Evolutionary conservation across 2,329 filamentous ascomycete genomes (phyloP).

Genomic region (Pyricularia sp.): DNA sequence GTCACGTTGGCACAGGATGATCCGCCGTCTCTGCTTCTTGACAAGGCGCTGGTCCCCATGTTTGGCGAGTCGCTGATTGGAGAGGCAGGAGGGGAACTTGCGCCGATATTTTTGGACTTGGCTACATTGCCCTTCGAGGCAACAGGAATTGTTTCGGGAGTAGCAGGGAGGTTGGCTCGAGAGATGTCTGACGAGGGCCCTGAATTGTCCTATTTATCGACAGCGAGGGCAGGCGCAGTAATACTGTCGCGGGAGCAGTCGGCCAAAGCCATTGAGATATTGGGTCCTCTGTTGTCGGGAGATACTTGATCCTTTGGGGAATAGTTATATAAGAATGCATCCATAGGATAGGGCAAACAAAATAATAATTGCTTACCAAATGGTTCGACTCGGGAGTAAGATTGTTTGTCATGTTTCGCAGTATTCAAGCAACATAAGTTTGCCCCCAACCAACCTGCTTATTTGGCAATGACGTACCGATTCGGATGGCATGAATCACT

Average conservation of each 20-base stretch:
- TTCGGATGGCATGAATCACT: background rate
- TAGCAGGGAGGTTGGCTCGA: conserved; percentile 69
- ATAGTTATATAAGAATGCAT: background rate
- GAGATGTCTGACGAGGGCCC: conserved; percentile 49
- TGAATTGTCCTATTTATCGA: conserved; percentile 84
- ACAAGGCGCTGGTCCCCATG: conserved; percentile 50
- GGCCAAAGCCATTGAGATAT: conserved; percentile 56
- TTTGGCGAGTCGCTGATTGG: conserved; percentile 67
- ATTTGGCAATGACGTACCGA: background rate
- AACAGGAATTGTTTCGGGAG: conserved; percentile 88
- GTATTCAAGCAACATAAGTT: background rate
- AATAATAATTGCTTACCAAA: background rate
- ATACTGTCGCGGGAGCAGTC: conserved; percentile 69
- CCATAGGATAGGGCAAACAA: background rate
- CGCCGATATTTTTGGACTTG: conserved; percentile 83
- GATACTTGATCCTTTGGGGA: background rate
- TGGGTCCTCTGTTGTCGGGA: conserved; percentile 39
- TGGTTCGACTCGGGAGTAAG: background rate
- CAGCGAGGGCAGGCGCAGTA: conserved; percentile 76
- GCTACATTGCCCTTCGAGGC: conserved; percentile 70
- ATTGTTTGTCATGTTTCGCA: background rate
- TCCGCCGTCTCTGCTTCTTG: conserved; percentile 59
- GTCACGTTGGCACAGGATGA: conserved; percentile 62
- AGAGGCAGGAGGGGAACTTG: conserved; percentile 54
- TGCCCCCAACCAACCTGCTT: background rate